Evolutionary conservation across 2,329 filamentous ascomycete species (phyloP).

Genomic region (Fusarium sambucinum): DNA sequence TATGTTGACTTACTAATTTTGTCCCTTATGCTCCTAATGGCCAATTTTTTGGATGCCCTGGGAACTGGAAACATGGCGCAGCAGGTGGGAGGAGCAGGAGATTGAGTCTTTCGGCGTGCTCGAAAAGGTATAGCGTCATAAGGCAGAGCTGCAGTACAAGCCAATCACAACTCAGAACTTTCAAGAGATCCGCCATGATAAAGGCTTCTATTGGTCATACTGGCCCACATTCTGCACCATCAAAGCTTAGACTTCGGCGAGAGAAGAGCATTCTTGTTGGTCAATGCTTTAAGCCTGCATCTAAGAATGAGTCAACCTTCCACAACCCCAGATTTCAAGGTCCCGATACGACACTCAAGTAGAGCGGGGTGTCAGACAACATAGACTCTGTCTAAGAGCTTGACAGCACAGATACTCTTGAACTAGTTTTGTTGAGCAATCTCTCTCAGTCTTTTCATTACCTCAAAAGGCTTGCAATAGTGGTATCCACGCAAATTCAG

Average conservation of each 20-base stretch:
- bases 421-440: not conserved
- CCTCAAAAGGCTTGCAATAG: not conserved
- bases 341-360: not conserved
- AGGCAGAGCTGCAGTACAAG: not conserved
- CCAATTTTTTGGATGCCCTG: too few species aligned
- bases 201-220: slow-evolving; percentile 46
- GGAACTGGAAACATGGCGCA: slow-evolving; percentile 47
- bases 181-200: slow-evolving; percentile 20
- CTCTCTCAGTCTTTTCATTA: not conserved
- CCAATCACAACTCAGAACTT: slow-evolving; percentile 47
- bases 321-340: slow-evolving; percentile 44
- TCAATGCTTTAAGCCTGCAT: slow-evolving; percentile 45
- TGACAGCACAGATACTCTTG: not conserved
- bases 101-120: slow-evolving; percentile 61
- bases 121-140: slow-evolving; percentile 53
- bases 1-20: too few species aligned
- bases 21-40: too few species aligned
- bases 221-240: slow-evolving; percentile 47
- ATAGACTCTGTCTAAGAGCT: not conserved
- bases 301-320: slow-evolving; percentile 51
- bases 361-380: not conserved
- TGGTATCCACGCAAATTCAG: not conserved
- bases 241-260: slow-evolving; percentile 53
- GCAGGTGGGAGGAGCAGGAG: slow-evolving; percentile 46
- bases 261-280: slow-evolving; percentile 49